Conservation (phyloP, 2,329 filamentous ascomycete species). For the Rugonectria rugulosa region DNA sequence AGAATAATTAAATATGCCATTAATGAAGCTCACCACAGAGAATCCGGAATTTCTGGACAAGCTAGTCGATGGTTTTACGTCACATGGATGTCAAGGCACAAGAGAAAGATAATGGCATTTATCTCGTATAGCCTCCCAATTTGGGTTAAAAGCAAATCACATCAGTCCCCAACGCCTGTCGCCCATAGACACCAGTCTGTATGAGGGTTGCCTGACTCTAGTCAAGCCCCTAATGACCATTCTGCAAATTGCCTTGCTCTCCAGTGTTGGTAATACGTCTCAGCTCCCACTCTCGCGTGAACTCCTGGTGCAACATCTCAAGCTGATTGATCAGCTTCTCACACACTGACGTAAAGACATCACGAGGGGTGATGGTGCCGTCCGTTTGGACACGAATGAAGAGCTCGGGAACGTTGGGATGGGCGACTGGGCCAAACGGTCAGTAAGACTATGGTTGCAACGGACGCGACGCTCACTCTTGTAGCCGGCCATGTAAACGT, state of each 20-base stretch:
- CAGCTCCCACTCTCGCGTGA: constrained; percentile 91
- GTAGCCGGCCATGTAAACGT: constrained; percentile 92
- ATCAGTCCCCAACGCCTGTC: constrained; percentile 38
- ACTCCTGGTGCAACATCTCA: constrained; percentile 81
- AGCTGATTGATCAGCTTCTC: constrained; percentile 84
- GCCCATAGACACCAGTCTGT: constrained; percentile 27
- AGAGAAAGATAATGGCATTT: no score
- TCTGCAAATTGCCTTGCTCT: constrained; percentile 59
- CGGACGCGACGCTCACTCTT: constrained; percentile 66
- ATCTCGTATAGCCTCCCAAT: constrained; percentile 25
- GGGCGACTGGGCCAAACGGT: constrained; percentile 51
- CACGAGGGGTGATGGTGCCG: constrained; percentile 85
- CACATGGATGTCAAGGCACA: no score
- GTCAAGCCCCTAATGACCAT: constrained; percentile 40
- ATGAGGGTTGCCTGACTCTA: constrained; percentile 20
- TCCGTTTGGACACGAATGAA: constrained; percentile 90
- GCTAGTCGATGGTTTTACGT: no score
- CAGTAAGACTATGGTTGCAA: neutral
- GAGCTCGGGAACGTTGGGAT: constrained; percentile 68
- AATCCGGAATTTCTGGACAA: neutral
- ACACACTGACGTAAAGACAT: constrained; percentile 82
- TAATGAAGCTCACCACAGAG: neutral
- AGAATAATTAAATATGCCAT: neutral
- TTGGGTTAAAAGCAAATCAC: constrained; percentile 33
- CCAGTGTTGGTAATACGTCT: constrained; percentile 81